Conservation (phyloP, 129 eudicot species). For the Chrysanthemum makinoi region DNA sequence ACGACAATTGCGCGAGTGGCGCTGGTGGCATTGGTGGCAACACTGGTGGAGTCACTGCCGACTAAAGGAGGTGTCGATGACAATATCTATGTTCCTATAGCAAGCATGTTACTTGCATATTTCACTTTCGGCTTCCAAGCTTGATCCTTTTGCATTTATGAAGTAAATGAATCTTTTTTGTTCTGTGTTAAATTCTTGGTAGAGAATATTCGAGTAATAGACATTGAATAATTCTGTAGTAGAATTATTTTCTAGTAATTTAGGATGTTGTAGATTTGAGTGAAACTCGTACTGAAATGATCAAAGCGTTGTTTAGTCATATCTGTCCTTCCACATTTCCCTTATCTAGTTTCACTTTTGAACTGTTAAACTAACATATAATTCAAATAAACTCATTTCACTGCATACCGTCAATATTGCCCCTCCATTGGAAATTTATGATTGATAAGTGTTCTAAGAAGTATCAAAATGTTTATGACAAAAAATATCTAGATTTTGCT, state of each 20-base stretch:
- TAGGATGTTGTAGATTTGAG: background rate
- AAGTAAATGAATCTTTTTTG: conserved; percentile 6
- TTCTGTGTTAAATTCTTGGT: conserved; percentile 7
- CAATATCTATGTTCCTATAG: conserved; percentile 87
- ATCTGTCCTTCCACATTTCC: too few species aligned
- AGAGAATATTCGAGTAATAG: background rate
- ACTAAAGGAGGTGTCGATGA: conserved; percentile 59
- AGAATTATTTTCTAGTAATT: background rate
- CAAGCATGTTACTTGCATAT: conserved; percentile 59
- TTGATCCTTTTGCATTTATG: background rate
- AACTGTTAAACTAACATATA: too few species aligned
- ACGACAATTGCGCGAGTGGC: conserved; percentile 59
- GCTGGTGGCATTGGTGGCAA: conserved; percentile 67
- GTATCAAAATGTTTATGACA: too few species aligned
- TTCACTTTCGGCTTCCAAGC: conserved; percentile 41
- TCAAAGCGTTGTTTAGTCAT: too few species aligned
- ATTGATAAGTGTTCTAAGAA: too few species aligned
- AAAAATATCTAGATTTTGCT: too few species aligned
- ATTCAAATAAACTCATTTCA: too few species aligned
- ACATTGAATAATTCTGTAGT: too few species aligned
- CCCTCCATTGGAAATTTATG: too few species aligned
- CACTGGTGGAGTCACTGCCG: conserved; percentile 84
- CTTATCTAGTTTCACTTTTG: too few species aligned
- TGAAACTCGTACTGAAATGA: background rate
- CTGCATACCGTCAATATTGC: too few species aligned